Conservation (phyloP, 495 filamentous ascomycete genomes). For the Aspergillus leporis region DNA sequence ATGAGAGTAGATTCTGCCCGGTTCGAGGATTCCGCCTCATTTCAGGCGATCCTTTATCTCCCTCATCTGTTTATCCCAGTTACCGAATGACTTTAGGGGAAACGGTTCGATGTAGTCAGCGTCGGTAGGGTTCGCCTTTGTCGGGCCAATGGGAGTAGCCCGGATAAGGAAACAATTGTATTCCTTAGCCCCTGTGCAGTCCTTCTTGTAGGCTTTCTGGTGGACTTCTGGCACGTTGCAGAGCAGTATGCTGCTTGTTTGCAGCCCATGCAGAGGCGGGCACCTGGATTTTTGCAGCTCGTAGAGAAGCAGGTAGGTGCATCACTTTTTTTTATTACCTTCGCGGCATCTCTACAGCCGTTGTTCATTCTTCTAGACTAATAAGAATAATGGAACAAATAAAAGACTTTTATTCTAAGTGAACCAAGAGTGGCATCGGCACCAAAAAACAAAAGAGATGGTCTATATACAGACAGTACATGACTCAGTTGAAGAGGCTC, state of each 20-base stretch:
- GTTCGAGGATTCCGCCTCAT: neutral
- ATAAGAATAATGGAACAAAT: too few species aligned
- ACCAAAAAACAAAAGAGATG: too few species aligned
- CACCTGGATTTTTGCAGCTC: constrained; percentile 4
- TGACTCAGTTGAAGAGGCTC: too few species aligned
- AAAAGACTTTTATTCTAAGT: too few species aligned
- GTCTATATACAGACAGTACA: too few species aligned
- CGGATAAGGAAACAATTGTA: constrained; percentile 13
- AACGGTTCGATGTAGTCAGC: constrained; percentile 13
- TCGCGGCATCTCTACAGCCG: neutral
- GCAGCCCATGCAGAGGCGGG: constrained; percentile 5
- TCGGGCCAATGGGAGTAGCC: neutral
- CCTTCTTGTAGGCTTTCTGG: neutral
- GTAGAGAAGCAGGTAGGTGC: neutral
- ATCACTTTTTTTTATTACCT: neutral
- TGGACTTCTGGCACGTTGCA: constrained; percentile 6
- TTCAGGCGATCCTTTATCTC: neutral
- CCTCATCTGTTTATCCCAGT: constrained; percentile 1
- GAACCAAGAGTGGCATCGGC: too few species aligned
- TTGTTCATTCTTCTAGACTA: too few species aligned
- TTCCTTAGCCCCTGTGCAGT: neutral
- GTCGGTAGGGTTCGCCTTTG: neutral
- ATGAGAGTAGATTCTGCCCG: constrained; percentile 12
- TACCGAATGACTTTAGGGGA: neutral
- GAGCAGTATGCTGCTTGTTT: constrained; percentile 9